phyloP scores from a whole-genome alignment of 192 early-diverging fungal species.

The Backusella luteola region DNA sequence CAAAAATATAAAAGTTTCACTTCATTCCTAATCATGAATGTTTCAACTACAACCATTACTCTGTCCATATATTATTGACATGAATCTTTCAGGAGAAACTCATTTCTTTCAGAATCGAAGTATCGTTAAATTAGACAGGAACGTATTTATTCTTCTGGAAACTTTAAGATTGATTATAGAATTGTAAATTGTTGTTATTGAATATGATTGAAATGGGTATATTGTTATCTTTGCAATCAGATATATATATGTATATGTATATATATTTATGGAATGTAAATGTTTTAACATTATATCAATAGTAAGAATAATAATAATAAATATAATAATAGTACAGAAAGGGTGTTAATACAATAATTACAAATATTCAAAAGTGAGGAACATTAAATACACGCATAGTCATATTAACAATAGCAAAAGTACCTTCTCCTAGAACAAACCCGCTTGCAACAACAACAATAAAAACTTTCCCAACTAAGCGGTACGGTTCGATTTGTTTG shows the following conservation, averaged over 20 bases:
- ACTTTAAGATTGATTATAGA: not conserved
- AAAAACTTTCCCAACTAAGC: slow-evolving; percentile 50
- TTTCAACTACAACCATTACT: not conserved
- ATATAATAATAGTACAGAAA: not conserved
- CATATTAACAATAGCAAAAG: slow-evolving; percentile 65
- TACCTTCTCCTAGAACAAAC: slow-evolving; percentile 76
- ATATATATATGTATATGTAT: too few relatives aligned
- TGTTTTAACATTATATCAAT: not conserved
- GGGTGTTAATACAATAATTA: not conserved
- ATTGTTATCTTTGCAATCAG: not conserved
- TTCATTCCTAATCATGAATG: not conserved
- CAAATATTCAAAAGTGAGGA: slow-evolving; percentile 27
- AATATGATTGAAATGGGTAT: not conserved
- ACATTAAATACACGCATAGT: slow-evolving; percentile 40
- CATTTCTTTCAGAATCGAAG: not conserved
- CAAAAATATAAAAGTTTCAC: not conserved
- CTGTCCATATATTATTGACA: not conserved
- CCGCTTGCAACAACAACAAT: slow-evolving; percentile 74
- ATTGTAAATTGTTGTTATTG: not conserved
- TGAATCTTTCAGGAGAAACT: not conserved
- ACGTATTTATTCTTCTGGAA: not conserved
- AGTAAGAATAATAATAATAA: not conserved
- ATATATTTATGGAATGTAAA: not conserved
- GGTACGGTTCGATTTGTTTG: slow-evolving; percentile 12
- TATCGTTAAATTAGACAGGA: not conserved